Percentiles rank a stretch among this genome's conserved stretches.
Conservation (phyloP, 2,329 filamentous ascomycete species). For the Penicillium sp. region DNA sequence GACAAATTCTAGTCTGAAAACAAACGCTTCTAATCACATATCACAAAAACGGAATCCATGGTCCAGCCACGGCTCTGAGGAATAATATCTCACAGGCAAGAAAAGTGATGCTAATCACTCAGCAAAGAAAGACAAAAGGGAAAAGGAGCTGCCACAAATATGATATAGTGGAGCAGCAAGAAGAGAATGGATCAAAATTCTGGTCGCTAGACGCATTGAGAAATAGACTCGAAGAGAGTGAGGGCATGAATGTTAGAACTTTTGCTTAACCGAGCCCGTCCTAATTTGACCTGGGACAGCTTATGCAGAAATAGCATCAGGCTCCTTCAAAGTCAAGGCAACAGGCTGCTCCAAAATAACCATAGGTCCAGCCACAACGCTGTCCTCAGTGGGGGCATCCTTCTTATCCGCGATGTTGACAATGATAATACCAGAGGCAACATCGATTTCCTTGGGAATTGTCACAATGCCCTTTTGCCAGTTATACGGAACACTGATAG, state of each 20-base stretch:
- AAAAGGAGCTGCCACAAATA: no score
- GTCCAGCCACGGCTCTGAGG: no score
- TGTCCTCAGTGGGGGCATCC: constrained; percentile 6
- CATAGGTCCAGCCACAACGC: constrained; percentile 10
- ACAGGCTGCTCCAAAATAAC: constrained; percentile 8
- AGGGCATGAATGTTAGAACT: neutral
- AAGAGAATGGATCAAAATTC: no score
- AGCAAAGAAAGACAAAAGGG: no score
- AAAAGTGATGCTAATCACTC: no score
- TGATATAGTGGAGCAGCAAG: no score
- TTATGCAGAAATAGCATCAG: neutral
- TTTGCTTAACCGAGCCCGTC: neutral
- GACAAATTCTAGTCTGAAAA: no score
- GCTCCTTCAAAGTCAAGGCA: neutral
- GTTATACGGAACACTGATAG: constrained; percentile 3
- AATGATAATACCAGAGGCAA: constrained; percentile 6
- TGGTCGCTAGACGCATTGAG: neutral
- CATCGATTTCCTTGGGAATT: constrained; percentile 6
- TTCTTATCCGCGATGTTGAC: constrained; percentile 8
- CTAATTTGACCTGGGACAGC: neutral
- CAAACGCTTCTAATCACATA: no score
- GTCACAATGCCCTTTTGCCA: neutral
- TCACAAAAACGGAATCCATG: no score
- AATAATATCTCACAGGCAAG: no score
- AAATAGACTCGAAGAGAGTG: neutral